A percentile compares a stretch with the other conserved stretches of the same genome.
Conservation (phyloP, 2,329 filamentous ascomycete genomes). For the Aspergillus flavus region DNA sequence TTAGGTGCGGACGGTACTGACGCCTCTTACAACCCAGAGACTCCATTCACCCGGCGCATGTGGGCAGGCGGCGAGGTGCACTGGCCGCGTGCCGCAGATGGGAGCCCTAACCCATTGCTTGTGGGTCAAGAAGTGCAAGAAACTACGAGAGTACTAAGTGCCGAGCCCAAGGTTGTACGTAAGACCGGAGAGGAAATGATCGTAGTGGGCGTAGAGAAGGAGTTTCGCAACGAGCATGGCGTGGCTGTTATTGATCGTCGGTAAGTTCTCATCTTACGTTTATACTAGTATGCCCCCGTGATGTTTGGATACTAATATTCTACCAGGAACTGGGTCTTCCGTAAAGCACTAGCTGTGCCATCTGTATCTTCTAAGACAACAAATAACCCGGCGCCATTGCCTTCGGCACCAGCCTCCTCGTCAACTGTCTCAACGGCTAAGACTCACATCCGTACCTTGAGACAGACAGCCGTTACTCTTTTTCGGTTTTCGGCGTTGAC, state of each 20-base stretch:
- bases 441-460: conserved; percentile 35
- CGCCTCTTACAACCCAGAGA: conserved; percentile 59
- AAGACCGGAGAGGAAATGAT: conserved; percentile 63
- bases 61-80: conserved; percentile 66
- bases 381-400: conserved; percentile 2
- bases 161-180: conserved; percentile 57
- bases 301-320: neutral
- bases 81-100: conserved; percentile 46
- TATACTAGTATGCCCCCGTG: neutral
- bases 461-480: conserved; percentile 43
- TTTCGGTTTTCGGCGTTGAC: conserved; percentile 49
- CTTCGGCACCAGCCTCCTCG: conserved; percentile 20
- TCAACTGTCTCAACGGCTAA: conserved; percentile 25
- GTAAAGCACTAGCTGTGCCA: conserved; percentile 37
- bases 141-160: conserved; percentile 57
- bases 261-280: conserved; percentile 34
- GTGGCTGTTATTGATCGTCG: conserved; percentile 59
- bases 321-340: conserved; percentile 49
- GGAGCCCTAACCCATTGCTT: conserved; percentile 45
- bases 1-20: conserved; percentile 65
- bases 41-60: conserved; percentile 66
- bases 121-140: conserved; percentile 62
- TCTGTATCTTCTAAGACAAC: conserved; percentile 14
- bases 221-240: conserved; percentile 56
- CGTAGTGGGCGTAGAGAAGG: conserved; percentile 66